A percentile compares a stretch with the other conserved stretches of the same genome.
phyloP scores from a whole-genome alignment of 192 early-diverging fungal species.

The Allomyces javanicus region DNA sequence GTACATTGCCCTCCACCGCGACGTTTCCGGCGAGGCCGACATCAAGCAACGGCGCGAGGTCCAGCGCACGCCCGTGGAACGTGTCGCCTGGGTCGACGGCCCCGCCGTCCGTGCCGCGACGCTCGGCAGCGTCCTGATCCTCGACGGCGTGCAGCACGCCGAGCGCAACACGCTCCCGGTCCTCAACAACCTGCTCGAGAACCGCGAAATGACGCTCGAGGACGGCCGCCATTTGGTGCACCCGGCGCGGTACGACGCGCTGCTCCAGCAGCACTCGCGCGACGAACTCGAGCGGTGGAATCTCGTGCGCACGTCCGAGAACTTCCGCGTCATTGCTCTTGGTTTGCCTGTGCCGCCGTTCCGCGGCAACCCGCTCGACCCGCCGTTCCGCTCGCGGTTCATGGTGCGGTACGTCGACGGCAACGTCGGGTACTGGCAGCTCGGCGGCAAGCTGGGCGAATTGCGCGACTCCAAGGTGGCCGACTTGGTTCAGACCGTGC shows the following conservation, averaged over 20 bases:
- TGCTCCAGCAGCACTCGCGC: slow-evolving; percentile 25
- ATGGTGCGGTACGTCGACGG: slow-evolving; percentile 23
- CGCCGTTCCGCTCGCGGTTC: slow-evolving; percentile 63
- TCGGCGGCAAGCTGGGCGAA: no score
- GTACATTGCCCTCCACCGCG: slow-evolving; percentile 48
- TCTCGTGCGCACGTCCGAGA: slow-evolving; percentile 41
- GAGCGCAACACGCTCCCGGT: slow-evolving; percentile 70
- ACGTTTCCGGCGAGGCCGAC: slow-evolving; percentile 54
- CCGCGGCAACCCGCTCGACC: slow-evolving; percentile 50
- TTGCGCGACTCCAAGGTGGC: no score
- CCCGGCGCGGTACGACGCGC: slow-evolving; percentile 38
- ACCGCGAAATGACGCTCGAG: slow-evolving; percentile 65
- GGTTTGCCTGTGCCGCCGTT: slow-evolving; percentile 52
- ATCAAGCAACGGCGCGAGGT: slow-evolving; percentile 69
- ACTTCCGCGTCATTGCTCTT: slow-evolving; percentile 53
- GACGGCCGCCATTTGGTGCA: slow-evolving; percentile 57
- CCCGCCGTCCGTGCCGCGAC: slow-evolving; percentile 39
- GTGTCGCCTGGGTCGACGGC: slow-evolving; percentile 30
- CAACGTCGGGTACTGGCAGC: no score
- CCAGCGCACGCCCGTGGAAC: slow-evolving; percentile 22
- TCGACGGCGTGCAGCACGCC: slow-evolving; percentile 57
- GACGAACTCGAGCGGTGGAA: slow-evolving; percentile 24
- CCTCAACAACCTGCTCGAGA: slow-evolving; percentile 68
- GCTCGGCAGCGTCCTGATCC: slow-evolving; percentile 32
- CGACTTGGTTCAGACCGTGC: background rate